Evolutionary conservation across 805 yeast species (phyloP), one percentile per base, ranked within the genome.

Genomic region (Saccharomycopsis sp.): DNA sequence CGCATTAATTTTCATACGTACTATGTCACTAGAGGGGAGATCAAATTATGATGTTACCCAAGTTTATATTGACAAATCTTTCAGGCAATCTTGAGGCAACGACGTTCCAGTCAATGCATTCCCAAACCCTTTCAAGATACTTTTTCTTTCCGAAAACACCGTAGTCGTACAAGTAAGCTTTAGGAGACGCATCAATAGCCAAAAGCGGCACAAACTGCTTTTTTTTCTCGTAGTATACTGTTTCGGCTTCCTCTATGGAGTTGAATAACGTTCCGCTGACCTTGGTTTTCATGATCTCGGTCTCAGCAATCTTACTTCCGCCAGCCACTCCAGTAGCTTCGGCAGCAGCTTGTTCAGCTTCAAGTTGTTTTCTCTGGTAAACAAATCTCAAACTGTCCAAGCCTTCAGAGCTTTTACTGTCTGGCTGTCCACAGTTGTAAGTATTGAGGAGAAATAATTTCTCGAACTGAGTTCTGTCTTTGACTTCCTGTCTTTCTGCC

Each of bases 361-460:
- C n/a, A 24, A 16, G n/a, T 51, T 18, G 15, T 23, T 20, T 64
- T 52, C 63, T 57, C 54, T 56, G 15, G 52, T 55, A 20, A 34
- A 51, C 34, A 18, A 67, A 68, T 60, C 67, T 65, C 34, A 79
- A 78, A 50, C 73, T 74, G 64, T 67, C 73, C 64, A 78, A 68
- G 70, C 79, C 83, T 61, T 79, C 84, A 55, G 78, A 76, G 69
- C 80, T 74, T 52, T 79, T 67, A 52, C 85, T 80, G 64, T 84
- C 85, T 34, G 97, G 96, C 4, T 89, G 78, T 3, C 98, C 98
- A 3, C 91, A 84, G 67, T 89, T 90, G 72, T 90, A 90, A n/a
- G 97, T 86, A 71, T 90, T 87, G 57, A 89, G 72, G 7, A 94
- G 75, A 54, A 82, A 84, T 65, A 94, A 76, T 34, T 77, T 73